A percentile compares a stretch with the other conserved stretches of the same genome.
These are phyloP conservation scores for Lojkania enalia DNA, from an alignment of 2,329 filamentous ascomycete genomes.

Conservation along the genomic window DNA sequence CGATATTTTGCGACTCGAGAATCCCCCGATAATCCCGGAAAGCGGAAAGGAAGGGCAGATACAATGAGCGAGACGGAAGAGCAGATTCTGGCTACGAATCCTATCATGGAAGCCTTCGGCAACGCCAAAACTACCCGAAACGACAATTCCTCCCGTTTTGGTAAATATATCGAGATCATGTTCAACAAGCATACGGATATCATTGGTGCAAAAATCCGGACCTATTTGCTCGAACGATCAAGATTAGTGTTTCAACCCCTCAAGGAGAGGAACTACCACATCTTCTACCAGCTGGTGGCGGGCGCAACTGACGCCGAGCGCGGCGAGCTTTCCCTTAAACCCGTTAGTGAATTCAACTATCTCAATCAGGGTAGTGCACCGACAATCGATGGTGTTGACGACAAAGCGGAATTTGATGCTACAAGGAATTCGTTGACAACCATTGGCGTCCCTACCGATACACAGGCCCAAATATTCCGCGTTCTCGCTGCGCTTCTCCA, in stretches of 20 bases:
- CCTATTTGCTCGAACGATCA: slow-evolving; percentile 92
- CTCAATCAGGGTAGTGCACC: slow-evolving; percentile 93
- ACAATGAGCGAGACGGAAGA: slow-evolving; percentile 98
- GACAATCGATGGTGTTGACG: slow-evolving; percentile 90
- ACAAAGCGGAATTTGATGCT: slow-evolving; percentile 89
- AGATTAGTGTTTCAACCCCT: slow-evolving; percentile 95
- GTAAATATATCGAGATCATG: slow-evolving; percentile 99
- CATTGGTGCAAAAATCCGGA: slow-evolving; percentile 95
- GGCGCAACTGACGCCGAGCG: slow-evolving; percentile 85
- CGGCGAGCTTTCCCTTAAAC: slow-evolving; percentile 75
- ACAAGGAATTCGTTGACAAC: slow-evolving; percentile 84
- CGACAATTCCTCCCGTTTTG: slow-evolving; percentile 98
- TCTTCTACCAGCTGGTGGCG: slow-evolving; percentile 96
- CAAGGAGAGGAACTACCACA: slow-evolving; percentile 98
- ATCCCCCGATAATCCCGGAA: slow-evolving; percentile 82
- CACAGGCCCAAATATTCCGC: slow-evolving; percentile 85
- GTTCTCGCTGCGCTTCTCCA: slow-evolving; percentile 89
- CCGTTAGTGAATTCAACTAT: slow-evolving; percentile 92
- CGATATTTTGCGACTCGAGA: slow-evolving; percentile 98
- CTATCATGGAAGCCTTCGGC: slow-evolving; percentile 99
- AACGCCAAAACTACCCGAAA: slow-evolving; percentile 99
- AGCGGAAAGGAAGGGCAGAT: slow-evolving; percentile 72
- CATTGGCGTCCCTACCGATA: slow-evolving; percentile 75
- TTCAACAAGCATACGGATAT: slow-evolving; percentile 95
- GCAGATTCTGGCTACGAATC: slow-evolving; percentile 96